phyloP scores from a whole-genome alignment of 208 protist species.

The Acanthamoeba divionensis region DNA sequence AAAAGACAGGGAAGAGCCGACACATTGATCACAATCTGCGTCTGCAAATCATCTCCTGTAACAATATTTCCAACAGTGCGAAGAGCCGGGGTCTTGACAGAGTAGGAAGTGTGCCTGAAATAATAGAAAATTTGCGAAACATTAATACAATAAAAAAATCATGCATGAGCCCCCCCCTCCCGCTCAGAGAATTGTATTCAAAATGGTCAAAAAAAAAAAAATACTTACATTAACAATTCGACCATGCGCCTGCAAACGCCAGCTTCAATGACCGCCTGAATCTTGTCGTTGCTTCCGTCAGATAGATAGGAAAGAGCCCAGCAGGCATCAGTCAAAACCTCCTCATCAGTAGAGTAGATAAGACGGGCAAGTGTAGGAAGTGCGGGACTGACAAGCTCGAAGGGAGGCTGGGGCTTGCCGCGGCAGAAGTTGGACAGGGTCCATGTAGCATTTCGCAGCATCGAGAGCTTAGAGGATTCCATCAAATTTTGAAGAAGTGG shows the following conservation, averaged over 20 bases:
- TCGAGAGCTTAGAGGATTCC: conserved; percentile 76
- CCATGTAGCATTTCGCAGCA: conserved; percentile 95
- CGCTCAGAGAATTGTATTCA: background rate
- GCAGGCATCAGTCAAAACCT: conserved; percentile 93
- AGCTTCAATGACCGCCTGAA: conserved; percentile 91
- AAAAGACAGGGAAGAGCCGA: conserved; percentile 83
- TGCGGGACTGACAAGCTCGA: too few relatives aligned
- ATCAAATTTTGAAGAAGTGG: conserved; percentile 83
- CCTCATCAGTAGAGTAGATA: conserved; percentile 87
- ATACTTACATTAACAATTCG: too few relatives aligned
- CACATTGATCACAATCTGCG: conserved; percentile 91
- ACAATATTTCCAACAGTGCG: conserved; percentile 97
- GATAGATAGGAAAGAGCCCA: conserved; percentile 97
- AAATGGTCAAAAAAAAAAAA: conserved; percentile 81
- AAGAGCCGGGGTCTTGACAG: conserved; percentile 92
- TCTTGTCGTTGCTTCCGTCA: conserved; percentile 92
- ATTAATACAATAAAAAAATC: background rate
- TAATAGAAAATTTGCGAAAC: conserved; percentile 25
- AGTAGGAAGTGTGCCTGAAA: conserved; percentile 65
- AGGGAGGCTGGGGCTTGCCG: conserved; percentile 93
- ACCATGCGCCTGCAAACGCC: conserved; percentile 84
- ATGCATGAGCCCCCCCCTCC: background rate
- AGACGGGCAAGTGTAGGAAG: conserved; percentile 89
- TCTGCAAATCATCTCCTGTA: conserved; percentile 95
- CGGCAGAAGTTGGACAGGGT: conserved; percentile 97